Evolutionary conservation across 2,329 filamentous ascomycete genomes (phyloP).

Genomic region (Onygena corvina): DNA sequence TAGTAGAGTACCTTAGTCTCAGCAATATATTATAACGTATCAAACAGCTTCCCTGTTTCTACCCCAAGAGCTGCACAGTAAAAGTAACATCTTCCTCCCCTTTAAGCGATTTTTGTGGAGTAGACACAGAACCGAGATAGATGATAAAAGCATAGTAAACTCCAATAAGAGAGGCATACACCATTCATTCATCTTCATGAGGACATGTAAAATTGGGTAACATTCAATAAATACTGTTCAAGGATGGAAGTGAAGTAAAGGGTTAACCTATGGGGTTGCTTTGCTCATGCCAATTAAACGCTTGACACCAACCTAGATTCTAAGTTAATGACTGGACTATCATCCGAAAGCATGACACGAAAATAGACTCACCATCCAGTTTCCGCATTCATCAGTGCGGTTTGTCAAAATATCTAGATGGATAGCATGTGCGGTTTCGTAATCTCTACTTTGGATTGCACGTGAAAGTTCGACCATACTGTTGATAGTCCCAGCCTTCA

Average conservation of each 20-base stretch:
- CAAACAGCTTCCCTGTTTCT: background rate
- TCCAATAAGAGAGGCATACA: background rate
- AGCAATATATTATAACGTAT: background rate
- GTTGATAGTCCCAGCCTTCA: slow-evolving; percentile 57
- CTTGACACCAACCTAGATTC: slow-evolving; percentile 57
- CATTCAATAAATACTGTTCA: background rate
- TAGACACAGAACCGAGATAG: background rate
- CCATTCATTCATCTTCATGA: slow-evolving; percentile 1
- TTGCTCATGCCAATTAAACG: slow-evolving; percentile 68
- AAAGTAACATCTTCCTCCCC: background rate
- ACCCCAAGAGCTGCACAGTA: background rate
- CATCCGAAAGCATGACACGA: no score
- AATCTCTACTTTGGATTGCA: slow-evolving; percentile 57
- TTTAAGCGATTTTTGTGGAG: background rate
- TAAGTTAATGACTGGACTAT: background rate
- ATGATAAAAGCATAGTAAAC: background rate
- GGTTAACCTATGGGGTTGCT: slow-evolving; percentile 46
- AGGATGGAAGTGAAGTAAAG: background rate
- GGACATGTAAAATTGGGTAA: background rate
- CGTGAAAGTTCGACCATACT: slow-evolving; percentile 43
- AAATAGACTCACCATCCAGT: slow-evolving; percentile 63
- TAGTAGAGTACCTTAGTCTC: background rate
- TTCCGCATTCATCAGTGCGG: slow-evolving; percentile 67
- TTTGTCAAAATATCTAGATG: slow-evolving; percentile 66
- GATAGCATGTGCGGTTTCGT: slow-evolving; percentile 52